Conservation (phyloP, 345 rosid species). For the Populus davidiana region DNA sequence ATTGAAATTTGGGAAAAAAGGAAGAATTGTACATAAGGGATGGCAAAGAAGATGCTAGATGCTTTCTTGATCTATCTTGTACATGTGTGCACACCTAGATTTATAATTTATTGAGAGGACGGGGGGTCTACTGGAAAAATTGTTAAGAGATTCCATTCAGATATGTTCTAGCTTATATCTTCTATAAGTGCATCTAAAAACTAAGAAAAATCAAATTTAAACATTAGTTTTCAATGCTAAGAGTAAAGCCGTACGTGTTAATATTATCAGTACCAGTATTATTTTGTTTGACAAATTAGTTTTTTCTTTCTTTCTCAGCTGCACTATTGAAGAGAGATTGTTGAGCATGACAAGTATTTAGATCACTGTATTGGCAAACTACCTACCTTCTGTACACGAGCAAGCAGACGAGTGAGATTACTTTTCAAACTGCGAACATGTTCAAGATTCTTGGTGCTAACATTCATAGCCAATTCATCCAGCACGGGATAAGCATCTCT, state of each 20-base stretch:
- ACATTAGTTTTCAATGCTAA: too few species aligned
- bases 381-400: slow-evolving; percentile 85
- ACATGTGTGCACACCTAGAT: not conserved
- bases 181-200: too few species aligned
- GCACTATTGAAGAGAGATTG: not conserved
- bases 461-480: slow-evolving; percentile 85
- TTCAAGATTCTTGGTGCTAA: slow-evolving; percentile 93
- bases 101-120: not conserved
- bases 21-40: not conserved
- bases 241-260: too few species aligned
- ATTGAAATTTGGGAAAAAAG: not conserved
- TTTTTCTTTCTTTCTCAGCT: too few species aligned
- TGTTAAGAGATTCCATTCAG: not conserved
- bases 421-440: slow-evolving; percentile 86
- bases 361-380: not conserved
- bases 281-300: too few species aligned
- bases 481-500: slow-evolving; percentile 79
- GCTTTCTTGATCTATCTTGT: not conserved
- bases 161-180: too few species aligned
- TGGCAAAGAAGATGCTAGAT: not conserved
- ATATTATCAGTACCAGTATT: too few species aligned
- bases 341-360: not conserved
- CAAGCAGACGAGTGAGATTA: slow-evolving; percentile 80
- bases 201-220: too few species aligned
- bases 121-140: not conserved